phyloP scores from a whole-genome alignment of 164 flowering plant species.

The Aristolochia fimbriata region DNA sequence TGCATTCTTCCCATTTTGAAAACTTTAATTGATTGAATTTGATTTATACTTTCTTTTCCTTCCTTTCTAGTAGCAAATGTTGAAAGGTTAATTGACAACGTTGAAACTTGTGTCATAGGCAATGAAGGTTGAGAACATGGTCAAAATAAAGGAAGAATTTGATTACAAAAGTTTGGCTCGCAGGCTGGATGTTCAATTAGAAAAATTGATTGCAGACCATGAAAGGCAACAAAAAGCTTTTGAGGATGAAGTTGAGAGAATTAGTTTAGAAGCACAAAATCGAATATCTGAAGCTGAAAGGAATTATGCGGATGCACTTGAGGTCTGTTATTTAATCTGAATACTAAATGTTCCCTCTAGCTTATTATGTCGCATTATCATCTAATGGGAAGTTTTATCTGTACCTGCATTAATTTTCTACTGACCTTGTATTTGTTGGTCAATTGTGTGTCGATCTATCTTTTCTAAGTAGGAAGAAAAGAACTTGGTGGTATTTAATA shows the following conservation, averaged over 20 bases:
- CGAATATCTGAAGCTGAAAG: conserved; percentile 60
- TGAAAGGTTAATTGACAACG: not conserved
- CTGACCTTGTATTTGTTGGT: no score
- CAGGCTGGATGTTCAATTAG: conserved; percentile 75
- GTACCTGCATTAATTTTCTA: no score
- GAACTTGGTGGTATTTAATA: not conserved
- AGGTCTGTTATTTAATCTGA: conserved; percentile 33
- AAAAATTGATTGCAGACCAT: conserved; percentile 72
- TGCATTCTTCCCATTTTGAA: no score
- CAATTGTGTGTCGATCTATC: no score
- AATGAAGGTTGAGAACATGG: conserved; percentile 98
- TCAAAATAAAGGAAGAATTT: conserved; percentile 91
- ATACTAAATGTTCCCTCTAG: no score
- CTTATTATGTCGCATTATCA: no score
- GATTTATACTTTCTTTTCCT: not conserved
- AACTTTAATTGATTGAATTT: no score
- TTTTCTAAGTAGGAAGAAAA: no score
- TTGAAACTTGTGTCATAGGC: conserved; percentile 36
- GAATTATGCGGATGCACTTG: conserved; percentile 55
- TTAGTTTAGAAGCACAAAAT: conserved; percentile 45
- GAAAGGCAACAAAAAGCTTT: conserved; percentile 81
- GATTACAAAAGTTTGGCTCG: conserved; percentile 92
- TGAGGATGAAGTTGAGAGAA: conserved; percentile 57
- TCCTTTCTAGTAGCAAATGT: not conserved
- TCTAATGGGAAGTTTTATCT: no score